Evolutionary conservation across 371 early-diverging fungal genomes (phyloP), one percentile per base, ranked within the genome.

Genomic region (Haplosporangium sp.): DNA sequence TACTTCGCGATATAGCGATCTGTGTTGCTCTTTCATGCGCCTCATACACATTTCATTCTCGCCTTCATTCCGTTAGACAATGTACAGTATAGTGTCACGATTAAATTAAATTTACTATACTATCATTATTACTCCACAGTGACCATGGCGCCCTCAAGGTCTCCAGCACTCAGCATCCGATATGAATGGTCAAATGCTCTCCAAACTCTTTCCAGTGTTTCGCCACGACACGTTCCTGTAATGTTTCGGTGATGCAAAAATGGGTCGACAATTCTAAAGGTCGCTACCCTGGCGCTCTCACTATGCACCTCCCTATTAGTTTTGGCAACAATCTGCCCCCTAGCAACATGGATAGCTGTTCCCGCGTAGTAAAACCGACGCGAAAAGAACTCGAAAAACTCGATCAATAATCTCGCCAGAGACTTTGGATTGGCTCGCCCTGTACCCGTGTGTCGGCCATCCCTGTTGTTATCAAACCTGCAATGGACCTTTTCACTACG

Each of bases 241-340:
- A 70, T 62, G n/a, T 76, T 76, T 18, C 76, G 57, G 40, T 76
- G 76, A 40, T 69, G 76, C 46, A 70, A 29, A 45, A 76, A 76
- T 8, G 76, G 76, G 16, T 76, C 76, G 4, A 76, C 55, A 7
- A 76, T 63, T n/a, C 70, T 55, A 16, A 76, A 70, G 8, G 69
- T 65, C 11, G 64, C 54, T 23, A 21, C 1, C 13, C 74, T 48
- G 0, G 42, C 6, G 20, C 23, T 55, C 48, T 74, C 74, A 37
- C 47, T 48, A 5, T 57, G 41, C 9, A 43, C 14, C 14, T 73
- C 74, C 46, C 18, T 62, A 16, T 16, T 54, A 10, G 74, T 59
- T 41, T 73, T 73, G 6, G 48, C 20, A 37, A 59, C 12, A 48
- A 67, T 54, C 46, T 59, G 59, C 0, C 51, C 74, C 36, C 55